Evolutionary conservation across 345 rosid species (phyloP), one percentile per base, ranked within the genome.

Genomic region (Murraya paniculata): DNA sequence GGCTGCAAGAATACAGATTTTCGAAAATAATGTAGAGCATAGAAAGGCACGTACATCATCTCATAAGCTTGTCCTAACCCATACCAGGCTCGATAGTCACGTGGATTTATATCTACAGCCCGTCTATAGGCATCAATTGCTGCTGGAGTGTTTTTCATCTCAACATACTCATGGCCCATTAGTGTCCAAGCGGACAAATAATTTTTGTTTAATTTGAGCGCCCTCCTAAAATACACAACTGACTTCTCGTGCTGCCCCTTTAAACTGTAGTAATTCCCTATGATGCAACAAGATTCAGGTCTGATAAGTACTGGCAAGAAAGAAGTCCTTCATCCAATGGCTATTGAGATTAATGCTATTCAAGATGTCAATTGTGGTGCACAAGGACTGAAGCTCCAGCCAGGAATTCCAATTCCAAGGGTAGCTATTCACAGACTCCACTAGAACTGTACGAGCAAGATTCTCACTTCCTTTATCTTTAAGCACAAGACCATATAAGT

Each of bases 391-490:
- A 80, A 96, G 89, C 87, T 92, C 97, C 13, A 86, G 89, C 99
- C 99, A 96, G 67, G 99, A 98, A 89, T 82, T 91, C 99, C 99
- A 96, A 78, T 96, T 96, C 99, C 99, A 96, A 39, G 99, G 98
- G 77, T 96, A 96, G 85, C 84, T 85, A 83, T 94, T 96, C 64
- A 96, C 97, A 35, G 98, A 96, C 76, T 96, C 98, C 81, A 90
- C 90, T 19, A 94, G 90, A 81, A 88, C 87, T 31, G 88, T 87
- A 50, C 93, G 86, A 8, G 93, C 94, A 73, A 92, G 93, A 79
- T 75, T 87, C 64, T 89, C 95, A 69, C 83, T 91, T 31, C 98
- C 99, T 85, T 91, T 94, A 77, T 89, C 91, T 90, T 96, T 96
- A 53, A 96, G 95, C 78, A 94, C 94, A 45, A 94, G 82, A 79